These are phyloP conservation scores for Diaporthe longicolla DNA, from an alignment of 2,329 filamentous ascomycete genomes.

Conservation along the genomic window DNA sequence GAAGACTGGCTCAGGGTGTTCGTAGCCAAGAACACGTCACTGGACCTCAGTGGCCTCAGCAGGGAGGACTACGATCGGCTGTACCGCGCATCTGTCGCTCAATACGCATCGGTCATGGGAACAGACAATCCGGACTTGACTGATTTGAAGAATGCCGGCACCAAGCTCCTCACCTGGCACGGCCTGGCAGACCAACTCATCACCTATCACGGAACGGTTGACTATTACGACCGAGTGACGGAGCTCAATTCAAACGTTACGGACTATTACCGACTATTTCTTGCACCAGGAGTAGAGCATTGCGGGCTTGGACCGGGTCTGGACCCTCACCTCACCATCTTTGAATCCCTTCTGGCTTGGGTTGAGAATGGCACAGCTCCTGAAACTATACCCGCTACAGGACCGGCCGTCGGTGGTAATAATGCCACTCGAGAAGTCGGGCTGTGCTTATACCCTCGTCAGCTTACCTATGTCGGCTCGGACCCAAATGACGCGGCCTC, in stretches of 20 bases:
- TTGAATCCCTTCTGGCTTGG: slow-evolving; percentile 42
- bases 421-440: slow-evolving; percentile 21
- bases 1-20: slow-evolving; percentile 31
- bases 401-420: slow-evolving; percentile 7
- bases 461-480: slow-evolving; percentile 22
- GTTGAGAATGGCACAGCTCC: slow-evolving; percentile 45
- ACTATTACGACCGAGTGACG: slow-evolving; percentile 53
- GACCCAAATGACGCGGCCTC: slow-evolving; percentile 17
- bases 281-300: slow-evolving; percentile 65
- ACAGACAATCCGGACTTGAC: slow-evolving; percentile 44
- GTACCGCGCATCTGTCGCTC: slow-evolving; percentile 20
- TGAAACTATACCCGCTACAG: slow-evolving; percentile 40
- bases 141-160: slow-evolving; percentile 51
- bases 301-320: slow-evolving; percentile 56
- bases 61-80: not conserved
- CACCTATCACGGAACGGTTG: slow-evolving; percentile 48
- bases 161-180: slow-evolving; percentile 61
- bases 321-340: slow-evolving; percentile 52
- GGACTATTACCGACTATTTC: slow-evolving; percentile 66
- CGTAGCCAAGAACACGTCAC: slow-evolving; percentile 24
- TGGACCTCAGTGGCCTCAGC: not conserved
- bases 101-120: slow-evolving; percentile 29
- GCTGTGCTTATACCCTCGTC: slow-evolving; percentile 18
- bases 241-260: slow-evolving; percentile 57
- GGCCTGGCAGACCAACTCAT: slow-evolving; percentile 56